Base-by-base conservation (phyloP, 202 grass and related monocot species). In the Zizania palustris region DNA sequence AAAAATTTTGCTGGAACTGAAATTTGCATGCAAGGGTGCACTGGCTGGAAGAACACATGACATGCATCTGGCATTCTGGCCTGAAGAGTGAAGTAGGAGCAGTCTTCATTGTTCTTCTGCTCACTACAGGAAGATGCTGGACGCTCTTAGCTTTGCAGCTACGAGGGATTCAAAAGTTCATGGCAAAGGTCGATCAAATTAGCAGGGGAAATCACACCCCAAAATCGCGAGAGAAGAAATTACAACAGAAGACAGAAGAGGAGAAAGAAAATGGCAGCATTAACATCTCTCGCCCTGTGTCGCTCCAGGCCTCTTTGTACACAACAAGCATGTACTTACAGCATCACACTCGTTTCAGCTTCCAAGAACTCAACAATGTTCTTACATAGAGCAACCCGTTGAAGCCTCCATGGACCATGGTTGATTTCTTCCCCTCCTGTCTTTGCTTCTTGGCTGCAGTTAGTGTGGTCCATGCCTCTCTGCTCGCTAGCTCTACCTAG, bases 301-400 rank as follows among this genome's bases (percentile, higher is more conserved):
- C 53, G 22, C 28, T 72, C 50, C 28, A 28, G 28, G 28, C n/a
- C 66, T 76, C 60, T 80, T 4, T 41, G 21, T 51, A 60, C 74
- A 68, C 65, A 10, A 50, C 41, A 33, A 63, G 13, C 16, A 36
- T 76, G 45, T 80, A 80, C 18, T 51, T 88, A 84, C 86, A 80
- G 49, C 72, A 71, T n/a, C 12, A 65, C 67, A 61, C 56, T 50
- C 7, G 40, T 71, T 63, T n/a, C 33, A 36, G 59, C 43, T 41
- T 65, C 49, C 64, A 80, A 80, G 76, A 84, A 80, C 75, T 28
- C 40, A 37, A 46, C 70, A 49, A 70, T 69, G 62, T 9, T 68
- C 18, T 67, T 67, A 50, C 60, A 76, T 40, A 74, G 38, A 83
- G 45, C 12, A 1, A 45, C 5, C 39, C 42, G 5, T 39, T 2